These are phyloP conservation scores for Candida tammaniensis DNA, from an alignment of 805 yeast genomes.

Conservation along the genomic window DNA sequence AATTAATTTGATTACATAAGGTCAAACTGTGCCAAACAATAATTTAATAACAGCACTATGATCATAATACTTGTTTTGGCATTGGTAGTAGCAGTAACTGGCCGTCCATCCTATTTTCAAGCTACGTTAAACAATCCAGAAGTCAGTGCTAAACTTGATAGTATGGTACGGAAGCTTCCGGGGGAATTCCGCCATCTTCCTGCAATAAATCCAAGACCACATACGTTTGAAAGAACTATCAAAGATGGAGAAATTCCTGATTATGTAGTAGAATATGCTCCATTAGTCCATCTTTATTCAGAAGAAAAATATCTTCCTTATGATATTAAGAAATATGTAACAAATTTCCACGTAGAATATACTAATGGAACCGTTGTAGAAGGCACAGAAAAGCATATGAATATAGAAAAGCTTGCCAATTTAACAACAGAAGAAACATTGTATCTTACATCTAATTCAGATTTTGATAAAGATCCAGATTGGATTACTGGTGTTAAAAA, in stretches of 20 bases:
- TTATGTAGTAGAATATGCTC: slow-evolving; percentile 64
- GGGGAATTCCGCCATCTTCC: slow-evolving; percentile 27
- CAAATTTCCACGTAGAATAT: slow-evolving; percentile 58
- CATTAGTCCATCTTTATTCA: slow-evolving; percentile 80
- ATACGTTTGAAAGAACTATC: slow-evolving; percentile 34
- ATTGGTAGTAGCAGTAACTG: too few relatives aligned
- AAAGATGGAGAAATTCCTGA: slow-evolving; percentile 57
- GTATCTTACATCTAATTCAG: slow-evolving; percentile 64
- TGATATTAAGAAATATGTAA: slow-evolving; percentile 67
- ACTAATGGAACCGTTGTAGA: slow-evolving; percentile 43
- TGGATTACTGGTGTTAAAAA: slow-evolving; percentile 79
- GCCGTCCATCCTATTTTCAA: too few relatives aligned
- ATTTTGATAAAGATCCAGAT: slow-evolving; percentile 68
- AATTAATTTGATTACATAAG: too few relatives aligned
- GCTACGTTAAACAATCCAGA: slow-evolving; percentile 14
- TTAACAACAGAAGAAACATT: slow-evolving; percentile 33
- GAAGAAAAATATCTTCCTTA: slow-evolving; percentile 88
- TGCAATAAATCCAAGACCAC: slow-evolving; percentile 35
- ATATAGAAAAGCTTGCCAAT: slow-evolving; percentile 29
- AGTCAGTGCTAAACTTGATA: slow-evolving; percentile 16
- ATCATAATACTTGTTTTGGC: too few relatives aligned
- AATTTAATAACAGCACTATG: too few relatives aligned
- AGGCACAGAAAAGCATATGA: slow-evolving; percentile 32
- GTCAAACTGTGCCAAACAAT: too few relatives aligned
- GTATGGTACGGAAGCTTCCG: slow-evolving; percentile 23